Conservation (phyloP, 495 filamentous ascomycete genomes). For the Saxophila tyrrhenica region DNA sequence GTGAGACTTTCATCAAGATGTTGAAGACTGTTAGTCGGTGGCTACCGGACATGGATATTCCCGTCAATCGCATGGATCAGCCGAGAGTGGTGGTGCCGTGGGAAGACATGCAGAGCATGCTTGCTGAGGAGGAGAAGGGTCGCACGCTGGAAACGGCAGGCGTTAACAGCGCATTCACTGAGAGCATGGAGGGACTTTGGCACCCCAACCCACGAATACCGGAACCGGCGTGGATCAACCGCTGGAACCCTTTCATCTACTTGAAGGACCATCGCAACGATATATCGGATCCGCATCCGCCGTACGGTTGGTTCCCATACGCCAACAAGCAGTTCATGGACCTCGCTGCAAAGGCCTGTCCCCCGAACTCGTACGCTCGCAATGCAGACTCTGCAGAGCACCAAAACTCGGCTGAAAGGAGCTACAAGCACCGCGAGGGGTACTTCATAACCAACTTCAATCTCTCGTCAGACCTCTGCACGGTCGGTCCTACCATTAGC, state of each 20-base stretch:
- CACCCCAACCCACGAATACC: slow-evolving; percentile 2
- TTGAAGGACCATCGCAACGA: slow-evolving; percentile 4
- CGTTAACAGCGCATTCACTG: slow-evolving; percentile 31
- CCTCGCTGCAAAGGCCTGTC: slow-evolving; percentile 13
- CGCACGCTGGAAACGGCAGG: slow-evolving; percentile 31
- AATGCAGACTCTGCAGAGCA: not conserved
- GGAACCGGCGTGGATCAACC: not conserved
- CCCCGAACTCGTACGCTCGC: slow-evolving; percentile 15
- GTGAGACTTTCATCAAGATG: slow-evolving; percentile 60
- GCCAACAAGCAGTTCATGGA: slow-evolving; percentile 13
- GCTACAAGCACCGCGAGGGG: slow-evolving; percentile 14
- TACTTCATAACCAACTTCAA: slow-evolving; percentile 59
- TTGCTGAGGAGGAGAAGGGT: slow-evolving; percentile 32
- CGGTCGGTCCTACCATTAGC: slow-evolving; percentile 48
- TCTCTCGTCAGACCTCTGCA: slow-evolving; percentile 53
- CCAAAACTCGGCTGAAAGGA: slow-evolving; percentile 18
- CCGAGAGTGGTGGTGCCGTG: slow-evolving; percentile 69
- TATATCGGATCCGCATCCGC: not conserved
- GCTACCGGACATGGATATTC: slow-evolving; percentile 87
- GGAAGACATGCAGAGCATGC: slow-evolving; percentile 48
- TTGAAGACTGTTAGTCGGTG: slow-evolving; percentile 58
- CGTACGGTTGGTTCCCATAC: slow-evolving; percentile 9
- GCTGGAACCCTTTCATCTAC: slow-evolving; percentile 3
- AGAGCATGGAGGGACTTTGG: slow-evolving; percentile 18
- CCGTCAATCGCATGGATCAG: slow-evolving; percentile 89